Evolutionary conservation across 192 early-diverging fungal genomes (phyloP).

Genomic region (Podochytrium sp.): DNA sequence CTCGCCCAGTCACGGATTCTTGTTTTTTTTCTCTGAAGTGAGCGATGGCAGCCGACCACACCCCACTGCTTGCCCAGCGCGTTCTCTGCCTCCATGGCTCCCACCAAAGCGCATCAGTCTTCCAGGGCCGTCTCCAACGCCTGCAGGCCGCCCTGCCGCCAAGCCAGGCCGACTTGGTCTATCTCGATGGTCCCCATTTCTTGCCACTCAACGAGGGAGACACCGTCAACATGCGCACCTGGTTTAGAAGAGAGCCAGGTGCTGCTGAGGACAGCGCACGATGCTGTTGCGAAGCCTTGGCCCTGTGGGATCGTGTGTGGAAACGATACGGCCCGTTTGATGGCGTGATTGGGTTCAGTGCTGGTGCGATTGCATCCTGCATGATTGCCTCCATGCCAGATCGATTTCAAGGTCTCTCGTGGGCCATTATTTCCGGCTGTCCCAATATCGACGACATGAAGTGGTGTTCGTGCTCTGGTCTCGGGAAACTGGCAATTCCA

Average conservation of each 20-base stretch:
- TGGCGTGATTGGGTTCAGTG: constrained; percentile 29
- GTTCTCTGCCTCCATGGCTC: constrained; percentile 29
- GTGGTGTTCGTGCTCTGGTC: not conserved
- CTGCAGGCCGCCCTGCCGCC: constrained; percentile 12
- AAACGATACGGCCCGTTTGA: constrained; percentile 26
- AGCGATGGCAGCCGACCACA: not conserved
- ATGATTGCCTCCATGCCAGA: constrained; percentile 4
- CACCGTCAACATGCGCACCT: constrained; percentile 11
- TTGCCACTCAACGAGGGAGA: constrained; percentile 8
- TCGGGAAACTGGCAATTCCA: not conserved
- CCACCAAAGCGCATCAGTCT: constrained; percentile 18
- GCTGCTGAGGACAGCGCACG: not conserved
- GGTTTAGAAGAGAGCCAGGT: constrained; percentile 11
- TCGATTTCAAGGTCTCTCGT: constrained; percentile 8
- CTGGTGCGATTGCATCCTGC: not conserved
- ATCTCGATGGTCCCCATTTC: constrained; percentile 23
- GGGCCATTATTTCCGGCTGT: not conserved
- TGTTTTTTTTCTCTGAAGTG: no score
- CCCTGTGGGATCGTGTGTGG: constrained; percentile 3
- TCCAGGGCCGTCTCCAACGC: constrained; percentile 12
- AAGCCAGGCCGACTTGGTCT: not conserved
- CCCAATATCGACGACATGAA: not conserved
- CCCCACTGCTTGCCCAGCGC: constrained; percentile 4
- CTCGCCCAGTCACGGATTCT: no score
- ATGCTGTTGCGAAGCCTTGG: constrained; percentile 4